Evolutionary conservation across 2,329 filamentous ascomycete genomes (phyloP).

Genomic region (Claviceps maximensis): DNA sequence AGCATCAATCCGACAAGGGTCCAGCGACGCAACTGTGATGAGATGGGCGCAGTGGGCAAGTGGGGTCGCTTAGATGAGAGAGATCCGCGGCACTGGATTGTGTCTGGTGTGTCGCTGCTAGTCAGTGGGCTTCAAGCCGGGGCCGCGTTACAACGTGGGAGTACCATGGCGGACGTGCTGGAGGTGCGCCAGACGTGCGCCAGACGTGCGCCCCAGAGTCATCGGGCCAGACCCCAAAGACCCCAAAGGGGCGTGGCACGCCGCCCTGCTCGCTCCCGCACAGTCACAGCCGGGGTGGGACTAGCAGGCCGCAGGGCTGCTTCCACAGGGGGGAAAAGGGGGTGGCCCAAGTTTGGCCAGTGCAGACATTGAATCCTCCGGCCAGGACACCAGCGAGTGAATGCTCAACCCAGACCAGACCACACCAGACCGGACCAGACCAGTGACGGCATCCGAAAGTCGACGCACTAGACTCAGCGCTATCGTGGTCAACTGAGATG

Average conservation of each 20-base stretch:
- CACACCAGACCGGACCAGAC: neutral
- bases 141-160: constrained; percentile 12
- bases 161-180: constrained; percentile 3
- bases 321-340: neutral
- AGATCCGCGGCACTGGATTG: constrained; percentile 23
- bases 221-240: neutral
- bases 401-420: too few relatives aligned
- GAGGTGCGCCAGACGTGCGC: constrained; percentile 3
- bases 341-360: too few relatives aligned
- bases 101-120: constrained; percentile 14
- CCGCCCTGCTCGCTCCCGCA: neutral
- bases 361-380: too few relatives aligned
- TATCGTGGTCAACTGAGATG: constrained; percentile 1
- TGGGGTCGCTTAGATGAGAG: constrained; percentile 8
- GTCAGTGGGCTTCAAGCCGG: constrained; percentile 10
- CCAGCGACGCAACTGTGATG: constrained; percentile 1
- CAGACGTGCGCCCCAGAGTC: neutral
- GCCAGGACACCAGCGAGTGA: too few relatives aligned
- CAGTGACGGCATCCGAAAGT: neutral
- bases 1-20: constrained; percentile 5
- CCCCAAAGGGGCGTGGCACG: neutral
- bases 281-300: neutral
- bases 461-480: constrained; percentile 1
- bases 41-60: constrained; percentile 12
- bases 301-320: neutral